phyloP scores from a whole-genome alignment of 2,329 filamentous ascomycete genomes.

The Fusarium haematococcum region DNA sequence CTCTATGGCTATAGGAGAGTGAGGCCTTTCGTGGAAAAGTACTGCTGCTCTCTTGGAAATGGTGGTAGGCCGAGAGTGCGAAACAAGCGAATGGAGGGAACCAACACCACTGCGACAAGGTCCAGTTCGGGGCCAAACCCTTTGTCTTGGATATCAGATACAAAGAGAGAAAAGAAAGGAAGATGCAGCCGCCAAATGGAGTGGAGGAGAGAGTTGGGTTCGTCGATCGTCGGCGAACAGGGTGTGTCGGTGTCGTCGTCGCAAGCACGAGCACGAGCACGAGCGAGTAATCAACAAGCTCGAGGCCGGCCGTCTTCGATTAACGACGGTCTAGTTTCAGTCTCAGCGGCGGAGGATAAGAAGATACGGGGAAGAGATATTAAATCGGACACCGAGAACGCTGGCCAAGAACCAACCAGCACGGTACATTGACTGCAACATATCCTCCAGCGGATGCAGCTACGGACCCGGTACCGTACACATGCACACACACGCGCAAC shows the following conservation, averaged over 20 bases:
- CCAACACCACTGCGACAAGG: slow-evolving; percentile 1
- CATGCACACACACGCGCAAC: slow-evolving; percentile 31
- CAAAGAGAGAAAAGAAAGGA: not conserved
- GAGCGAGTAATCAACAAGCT: slow-evolving; percentile 10
- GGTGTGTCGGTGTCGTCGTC: slow-evolving; percentile 5
- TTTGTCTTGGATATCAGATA: slow-evolving; percentile 1
- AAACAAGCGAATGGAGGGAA: not conserved
- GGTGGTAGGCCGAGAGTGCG: not conserved
- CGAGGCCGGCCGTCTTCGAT: slow-evolving; percentile 8
- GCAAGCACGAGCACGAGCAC: slow-evolving; percentile 7
- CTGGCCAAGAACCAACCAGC: slow-evolving; percentile 2
- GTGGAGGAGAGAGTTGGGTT: not conserved
- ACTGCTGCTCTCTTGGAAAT: slow-evolving; percentile 1
- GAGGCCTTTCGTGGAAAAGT: not conserved
- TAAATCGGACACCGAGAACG: slow-evolving; percentile 24
- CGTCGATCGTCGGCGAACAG: slow-evolving; percentile 1
- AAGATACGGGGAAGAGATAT: slow-evolving; percentile 29
- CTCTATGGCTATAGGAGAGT: not conserved
- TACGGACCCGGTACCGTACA: slow-evolving; percentile 11
- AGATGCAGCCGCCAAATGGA: not conserved
- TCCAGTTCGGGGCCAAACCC: not conserved
- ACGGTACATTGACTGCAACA: slow-evolving; percentile 4
- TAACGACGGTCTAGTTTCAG: slow-evolving; percentile 24
- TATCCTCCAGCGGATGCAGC: slow-evolving; percentile 9
- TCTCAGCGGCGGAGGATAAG: slow-evolving; percentile 6